Conservation (phyloP, 768 basidiomycete genomes). For the Chalciporus sphaerocephalus region DNA sequence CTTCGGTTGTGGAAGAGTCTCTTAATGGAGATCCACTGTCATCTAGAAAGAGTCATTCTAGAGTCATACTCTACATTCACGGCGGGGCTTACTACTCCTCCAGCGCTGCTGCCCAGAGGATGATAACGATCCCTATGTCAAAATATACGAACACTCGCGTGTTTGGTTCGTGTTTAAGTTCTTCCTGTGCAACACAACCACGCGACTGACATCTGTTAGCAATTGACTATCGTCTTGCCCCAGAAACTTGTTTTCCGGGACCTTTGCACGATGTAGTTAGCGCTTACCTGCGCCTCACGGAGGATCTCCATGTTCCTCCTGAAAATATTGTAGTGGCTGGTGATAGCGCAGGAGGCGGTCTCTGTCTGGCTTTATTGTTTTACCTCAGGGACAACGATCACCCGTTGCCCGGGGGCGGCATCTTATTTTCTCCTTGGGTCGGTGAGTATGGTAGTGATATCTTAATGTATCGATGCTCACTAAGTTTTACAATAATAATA, state of each 20-base stretch:
- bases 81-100: conserved; percentile 94
- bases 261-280: conserved; percentile 81
- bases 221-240: conserved; percentile 92
- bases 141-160: conserved; percentile 86
- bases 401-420: conserved; percentile 76
- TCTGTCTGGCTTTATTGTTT: conserved; percentile 81
- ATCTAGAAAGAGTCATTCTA: conserved; percentile 50
- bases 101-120: conserved; percentile 84
- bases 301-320: conserved; percentile 86
- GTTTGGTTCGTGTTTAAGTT: conserved; percentile 62
- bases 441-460: conserved; percentile 48
- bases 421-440: conserved; percentile 94
- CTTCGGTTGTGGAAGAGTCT: conserved; percentile 14
- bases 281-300: conserved; percentile 80
- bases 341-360: conserved; percentile 91
- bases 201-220: conserved; percentile 39
- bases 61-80: conserved; percentile 90
- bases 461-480: conserved; percentile 3
- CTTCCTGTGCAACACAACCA: no score
- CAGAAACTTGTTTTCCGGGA: conserved; percentile 92
- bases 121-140: conserved; percentile 86
- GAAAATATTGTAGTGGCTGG: conserved; percentile 87
- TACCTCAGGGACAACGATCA: conserved; percentile 93
- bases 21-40: conserved; percentile 11
- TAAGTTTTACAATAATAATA: conserved; percentile 31